Evolutionary conservation across 2,329 filamentous ascomycete genomes (phyloP), one percentile per base, ranked within the genome.

Genomic region (Endothia cerciana): DNA sequence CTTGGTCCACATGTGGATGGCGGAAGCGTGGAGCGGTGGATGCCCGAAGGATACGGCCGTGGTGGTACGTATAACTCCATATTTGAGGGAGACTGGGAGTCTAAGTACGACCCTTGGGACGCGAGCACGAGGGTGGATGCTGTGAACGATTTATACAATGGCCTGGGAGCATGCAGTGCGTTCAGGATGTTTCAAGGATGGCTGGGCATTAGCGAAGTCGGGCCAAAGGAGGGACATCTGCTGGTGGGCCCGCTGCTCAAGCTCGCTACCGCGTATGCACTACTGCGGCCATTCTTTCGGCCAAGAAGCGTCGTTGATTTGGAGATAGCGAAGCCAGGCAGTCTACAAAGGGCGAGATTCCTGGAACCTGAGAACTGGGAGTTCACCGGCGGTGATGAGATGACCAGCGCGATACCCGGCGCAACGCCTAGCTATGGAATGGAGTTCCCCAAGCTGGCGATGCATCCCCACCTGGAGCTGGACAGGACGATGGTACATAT

Each of bases 131-230:
- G 94, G 4, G 82, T 94, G 0, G 77, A 80, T 0, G 92, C 90
- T 3, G 84, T 87, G 2, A 89, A 87, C 67, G 90, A 97, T 76
- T 79, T 94, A 41, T 95, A 97, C 75, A 84, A 92, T 60, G 92
- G 93, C 0, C 84, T 93, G 0, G 93, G 94, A 0, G 89, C 91
- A 0, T 97, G 92, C 77, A 90, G 85, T 56, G 92, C 93, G 81
- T 93, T 97, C 77, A 86, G 94, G 47, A 91, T 93, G 84, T 94
- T 92, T 76, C 94, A 97, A 78, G 94, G 93, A 22, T 97, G 94
- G 94, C 77, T 97, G 62, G 87, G 86, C 67, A 89, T 97, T 84
- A 93, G 89, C 65, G 79, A 81, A n/a, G 90, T 88, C 0, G 87
- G 83, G 0, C 91, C 92, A 0, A 83, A 83, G 5, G 89, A 97